phyloP scores from a whole-genome alignment of 208 protist genomes.

The Trypanosoma caninum region DNA sequence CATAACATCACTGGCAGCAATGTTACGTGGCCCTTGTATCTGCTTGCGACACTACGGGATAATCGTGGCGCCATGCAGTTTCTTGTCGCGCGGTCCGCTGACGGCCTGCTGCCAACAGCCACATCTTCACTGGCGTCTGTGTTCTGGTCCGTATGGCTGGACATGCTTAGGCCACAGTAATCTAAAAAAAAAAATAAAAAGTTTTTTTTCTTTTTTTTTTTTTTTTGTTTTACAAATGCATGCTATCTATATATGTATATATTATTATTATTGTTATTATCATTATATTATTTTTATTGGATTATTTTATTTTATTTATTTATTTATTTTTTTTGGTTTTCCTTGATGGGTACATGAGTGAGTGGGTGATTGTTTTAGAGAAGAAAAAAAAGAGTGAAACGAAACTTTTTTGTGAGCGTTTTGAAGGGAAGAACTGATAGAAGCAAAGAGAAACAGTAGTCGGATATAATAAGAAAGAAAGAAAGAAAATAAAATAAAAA shows the following conservation, averaged over 20 bases:
- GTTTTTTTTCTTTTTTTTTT: constrained; percentile 4
- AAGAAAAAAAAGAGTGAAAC: background rate
- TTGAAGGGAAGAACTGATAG: too few relatives aligned
- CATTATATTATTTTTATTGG: constrained; percentile 1
- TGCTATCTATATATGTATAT: constrained; percentile 13
- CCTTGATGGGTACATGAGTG: background rate
- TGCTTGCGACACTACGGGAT: constrained; percentile 1
- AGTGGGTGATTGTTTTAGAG: background rate
- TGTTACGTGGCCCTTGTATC: constrained; percentile 10
- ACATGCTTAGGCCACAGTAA: constrained; percentile 3
- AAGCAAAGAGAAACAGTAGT: background rate
- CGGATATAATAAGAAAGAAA: background rate
- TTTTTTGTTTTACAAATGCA: background rate
- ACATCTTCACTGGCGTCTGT: background rate
- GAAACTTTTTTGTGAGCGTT: too few relatives aligned
- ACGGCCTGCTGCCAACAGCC: background rate
- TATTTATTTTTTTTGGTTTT: background rate
- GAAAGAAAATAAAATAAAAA: background rate
- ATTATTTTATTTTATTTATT: constrained; percentile 5
- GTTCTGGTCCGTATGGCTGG: constrained; percentile 28
- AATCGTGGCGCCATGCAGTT: background rate
- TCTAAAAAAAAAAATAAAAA: background rate
- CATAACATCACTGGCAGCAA: constrained; percentile 21
- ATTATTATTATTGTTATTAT: background rate
- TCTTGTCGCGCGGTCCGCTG: constrained; percentile 2